Evolutionary conservation across 169 alveolate species (phyloP).

Genomic region (Babesia ovis): DNA sequence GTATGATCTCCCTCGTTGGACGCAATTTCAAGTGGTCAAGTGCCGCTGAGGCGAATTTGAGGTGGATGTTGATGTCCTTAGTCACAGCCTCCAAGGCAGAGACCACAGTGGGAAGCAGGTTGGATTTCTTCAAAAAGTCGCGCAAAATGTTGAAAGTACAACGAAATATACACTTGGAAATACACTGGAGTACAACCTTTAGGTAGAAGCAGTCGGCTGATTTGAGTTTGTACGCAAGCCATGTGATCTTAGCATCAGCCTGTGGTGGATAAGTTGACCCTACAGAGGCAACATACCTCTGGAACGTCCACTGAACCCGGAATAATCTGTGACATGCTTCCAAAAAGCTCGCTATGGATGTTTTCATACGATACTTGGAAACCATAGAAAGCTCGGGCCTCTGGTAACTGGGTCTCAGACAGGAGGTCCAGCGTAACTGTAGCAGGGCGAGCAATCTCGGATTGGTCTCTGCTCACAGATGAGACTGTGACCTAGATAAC

Average conservation of each 20-base stretch:
- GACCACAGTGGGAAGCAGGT: conserved; percentile 25
- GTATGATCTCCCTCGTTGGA: conserved; percentile 14
- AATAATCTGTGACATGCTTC: conserved; percentile 68
- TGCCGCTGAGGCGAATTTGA: conserved; percentile 44
- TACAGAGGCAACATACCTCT: background rate
- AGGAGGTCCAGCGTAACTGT: conserved; percentile 81
- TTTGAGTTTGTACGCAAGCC: conserved; percentile 27
- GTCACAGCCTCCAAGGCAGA: conserved; percentile 44
- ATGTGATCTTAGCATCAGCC: conserved; percentile 55
- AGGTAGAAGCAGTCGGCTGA: conserved; percentile 29
- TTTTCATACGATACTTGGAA: conserved; percentile 92
- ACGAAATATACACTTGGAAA: conserved; percentile 41
- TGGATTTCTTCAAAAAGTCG: conserved; percentile 24
- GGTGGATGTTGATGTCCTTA: conserved; percentile 44
- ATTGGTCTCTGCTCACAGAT: conserved; percentile 29
- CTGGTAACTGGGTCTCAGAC: conserved; percentile 89
- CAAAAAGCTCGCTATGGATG: conserved; percentile 87
- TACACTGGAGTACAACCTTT: conserved; percentile 28
- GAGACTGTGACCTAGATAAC: background rate
- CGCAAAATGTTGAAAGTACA: conserved; percentile 17
- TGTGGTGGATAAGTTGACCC: background rate
- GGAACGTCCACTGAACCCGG: conserved; percentile 29
- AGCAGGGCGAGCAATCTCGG: conserved; percentile 46
- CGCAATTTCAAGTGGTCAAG: conserved; percentile 23
- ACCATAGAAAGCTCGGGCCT: conserved; percentile 92